Percentiles rank a stretch among this genome's conserved stretches.
phyloP scores from a whole-genome alignment of 2,329 filamentous ascomycete genomes.

The Neobulgaria alba region DNA sequence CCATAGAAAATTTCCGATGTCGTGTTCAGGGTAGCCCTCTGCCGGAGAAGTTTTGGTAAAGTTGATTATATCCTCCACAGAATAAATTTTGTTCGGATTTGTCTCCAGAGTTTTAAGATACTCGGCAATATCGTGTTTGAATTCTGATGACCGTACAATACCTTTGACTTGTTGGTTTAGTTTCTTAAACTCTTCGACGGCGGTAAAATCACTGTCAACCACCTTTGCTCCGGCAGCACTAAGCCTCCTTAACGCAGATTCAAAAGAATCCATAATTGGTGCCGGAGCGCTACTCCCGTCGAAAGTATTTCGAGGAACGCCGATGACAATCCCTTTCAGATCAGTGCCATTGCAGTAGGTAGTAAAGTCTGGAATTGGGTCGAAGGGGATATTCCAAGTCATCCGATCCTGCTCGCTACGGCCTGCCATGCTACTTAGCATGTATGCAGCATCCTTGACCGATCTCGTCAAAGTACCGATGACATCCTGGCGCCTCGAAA shows the following conservation, averaged over 20 bases:
- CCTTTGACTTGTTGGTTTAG: too few species aligned
- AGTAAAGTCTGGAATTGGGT: slow-evolving; percentile 1
- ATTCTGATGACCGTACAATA: too few species aligned
- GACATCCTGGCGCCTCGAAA: slow-evolving; percentile 58
- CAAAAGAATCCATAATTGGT: too few species aligned
- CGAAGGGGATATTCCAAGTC: slow-evolving; percentile 3
- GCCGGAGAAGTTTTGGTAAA: not conserved
- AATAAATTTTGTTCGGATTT: not conserved
- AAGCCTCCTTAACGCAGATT: too few species aligned
- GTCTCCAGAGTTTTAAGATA: not conserved
- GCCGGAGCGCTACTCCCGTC: not conserved
- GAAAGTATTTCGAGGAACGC: too few species aligned
- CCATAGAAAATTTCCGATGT: not conserved
- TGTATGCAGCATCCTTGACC: slow-evolving; percentile 58
- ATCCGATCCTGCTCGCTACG: not conserved
- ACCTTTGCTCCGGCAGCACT: too few species aligned
- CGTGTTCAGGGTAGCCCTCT: not conserved
- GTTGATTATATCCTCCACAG: not conserved
- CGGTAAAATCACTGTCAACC: too few species aligned
- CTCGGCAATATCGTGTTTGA: too few species aligned
- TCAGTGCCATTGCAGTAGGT: not conserved
- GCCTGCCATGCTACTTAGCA: not conserved
- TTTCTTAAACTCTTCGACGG: too few species aligned
- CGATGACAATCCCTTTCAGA: not conserved
- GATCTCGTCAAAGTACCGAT: slow-evolving; percentile 61